A percentile compares a stretch with the other conserved stretches of the same genome.
These are phyloP conservation scores for Aspergillus intermedius DNA, from an alignment of 2,329 filamentous ascomycete genomes.

Conservation along the genomic window DNA sequence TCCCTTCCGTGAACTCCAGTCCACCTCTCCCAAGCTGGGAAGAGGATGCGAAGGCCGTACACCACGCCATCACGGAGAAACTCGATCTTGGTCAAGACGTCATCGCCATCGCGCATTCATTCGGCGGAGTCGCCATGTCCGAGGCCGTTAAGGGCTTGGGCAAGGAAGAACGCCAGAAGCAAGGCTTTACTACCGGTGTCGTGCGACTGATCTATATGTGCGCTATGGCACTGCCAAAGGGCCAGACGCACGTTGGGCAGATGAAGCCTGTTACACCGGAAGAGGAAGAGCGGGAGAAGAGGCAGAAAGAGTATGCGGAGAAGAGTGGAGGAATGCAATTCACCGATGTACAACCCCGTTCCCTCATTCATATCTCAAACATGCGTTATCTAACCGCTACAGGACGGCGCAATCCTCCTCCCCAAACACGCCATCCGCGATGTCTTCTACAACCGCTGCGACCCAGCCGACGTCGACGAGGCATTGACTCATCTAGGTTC, in stretches of 20 bases:
- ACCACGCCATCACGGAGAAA: conserved; percentile 13
- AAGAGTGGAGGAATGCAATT: conserved; percentile 13
- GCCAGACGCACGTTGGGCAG: conserved; percentile 17
- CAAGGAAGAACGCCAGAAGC: conserved; percentile 12
- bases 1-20: conserved; percentile 20
- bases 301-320: conserved; percentile 9
- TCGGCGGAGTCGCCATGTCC: conserved; percentile 26
- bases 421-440: conserved; percentile 10
- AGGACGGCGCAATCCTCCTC: conserved; percentile 20
- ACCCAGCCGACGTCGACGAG: conserved; percentile 16
- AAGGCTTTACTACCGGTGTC: conserved; percentile 13
- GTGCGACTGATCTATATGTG: conserved; percentile 23
- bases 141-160: conserved; percentile 25
- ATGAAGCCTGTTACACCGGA: conserved; percentile 17
- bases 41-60: conserved; percentile 20
- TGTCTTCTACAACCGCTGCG: conserved; percentile 19
- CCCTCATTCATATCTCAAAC: background rate
- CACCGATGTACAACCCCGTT: conserved; percentile 10
- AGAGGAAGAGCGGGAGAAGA: conserved; percentile 16
- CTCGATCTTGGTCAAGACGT: conserved; percentile 23
- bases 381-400: background rate
- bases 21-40: conserved; percentile 21
- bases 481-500: conserved; percentile 19
- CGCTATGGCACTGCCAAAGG: conserved; percentile 19
- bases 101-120: conserved; percentile 26